Base-by-base conservation (phyloP, 106 monocot genomes). In the Dendrobium officinale region DNA sequence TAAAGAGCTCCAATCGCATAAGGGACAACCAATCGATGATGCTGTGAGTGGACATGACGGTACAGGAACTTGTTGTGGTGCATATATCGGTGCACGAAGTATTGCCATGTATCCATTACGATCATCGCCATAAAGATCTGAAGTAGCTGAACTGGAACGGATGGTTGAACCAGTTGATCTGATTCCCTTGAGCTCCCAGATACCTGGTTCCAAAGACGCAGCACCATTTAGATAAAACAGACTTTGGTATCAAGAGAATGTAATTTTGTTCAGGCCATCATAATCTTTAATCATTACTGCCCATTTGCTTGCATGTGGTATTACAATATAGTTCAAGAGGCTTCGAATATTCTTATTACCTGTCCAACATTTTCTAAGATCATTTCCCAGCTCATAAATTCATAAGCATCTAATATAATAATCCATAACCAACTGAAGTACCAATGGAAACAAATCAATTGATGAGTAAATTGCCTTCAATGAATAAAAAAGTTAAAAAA, bases 91-190 rank as follows among this genome's bases (percentile, higher is more conserved):
- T 95, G 95, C 70, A 92, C 78, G 27, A 95, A 88, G 49, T 95
- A 95, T 72, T 95, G 95, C 95, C 95, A 93, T 59, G 91, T 86
- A 78, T 95, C 95, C 95, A 95, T 88, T 10, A 93, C 80, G 0
- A 93, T 29, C 95, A 95, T 95, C 27, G 93, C 95, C 19, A 88
- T 47, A 1, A 91, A 72, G 75, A 95, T 81, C 79, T 95, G 95
- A 22, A 88, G 2, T 3, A 91, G 51, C 51, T 87, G 91, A 64
- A 86, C 75, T 2, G 31, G 47, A 27, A 85, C 70, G 17, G 93
- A 79, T 41, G 61, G 64, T 5, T 82, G 66, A 19, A 37, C 33
- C 20, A 4, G 8, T 26, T 19, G 16, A 5, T 55, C 88, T 19
- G 54, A 43, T 67, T 77, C 66, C 33, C 45, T 82, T 42, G 78